Conservation (phyloP, 2,329 filamentous ascomycete species). For the Rutstroemia sp. region DNA sequence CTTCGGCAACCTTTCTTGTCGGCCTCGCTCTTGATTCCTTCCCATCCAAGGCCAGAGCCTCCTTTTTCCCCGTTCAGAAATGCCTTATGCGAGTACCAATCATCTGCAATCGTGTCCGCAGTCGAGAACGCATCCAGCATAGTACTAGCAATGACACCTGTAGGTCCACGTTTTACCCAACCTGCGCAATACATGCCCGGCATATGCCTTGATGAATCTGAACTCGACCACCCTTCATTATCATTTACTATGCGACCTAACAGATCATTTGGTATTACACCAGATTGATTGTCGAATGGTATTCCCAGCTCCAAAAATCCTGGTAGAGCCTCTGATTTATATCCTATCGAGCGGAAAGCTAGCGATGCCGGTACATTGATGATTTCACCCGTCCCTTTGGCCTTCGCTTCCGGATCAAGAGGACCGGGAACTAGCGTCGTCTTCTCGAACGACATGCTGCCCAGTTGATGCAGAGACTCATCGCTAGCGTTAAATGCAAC, state of each 20-base stretch:
- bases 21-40: conserved; percentile 58
- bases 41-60: conserved; percentile 59
- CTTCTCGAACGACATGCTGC: conserved; percentile 60
- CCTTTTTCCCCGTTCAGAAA: conserved; percentile 40
- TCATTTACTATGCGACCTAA: conserved; percentile 58
- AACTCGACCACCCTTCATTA: conserved; percentile 10
- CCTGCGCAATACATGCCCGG: conserved; percentile 86
- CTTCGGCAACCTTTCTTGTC: conserved; percentile 47
- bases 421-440: conserved; percentile 47
- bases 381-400: conserved; percentile 41
- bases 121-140: conserved; percentile 93
- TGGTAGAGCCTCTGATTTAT: conserved; percentile 70
- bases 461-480: conserved; percentile 44
- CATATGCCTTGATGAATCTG: conserved; percentile 28
- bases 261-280: conserved; percentile 77
- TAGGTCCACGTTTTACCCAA: conserved; percentile 93
- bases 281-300: conserved; percentile 66
- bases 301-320: conserved; percentile 69
- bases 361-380: conserved; percentile 55
- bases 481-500: conserved; percentile 45
- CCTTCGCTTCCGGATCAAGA: conserved; percentile 44
- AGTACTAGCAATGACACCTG: conserved; percentile 90
- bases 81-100: conserved; percentile 51
- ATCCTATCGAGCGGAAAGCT: conserved; percentile 92
- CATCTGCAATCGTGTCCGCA: conserved; percentile 73